These are phyloP conservation scores for Cutaneotrichosporon cyanovorans DNA, from an alignment of 1,284 basidiomycete species.

Conservation along the genomic window DNA sequence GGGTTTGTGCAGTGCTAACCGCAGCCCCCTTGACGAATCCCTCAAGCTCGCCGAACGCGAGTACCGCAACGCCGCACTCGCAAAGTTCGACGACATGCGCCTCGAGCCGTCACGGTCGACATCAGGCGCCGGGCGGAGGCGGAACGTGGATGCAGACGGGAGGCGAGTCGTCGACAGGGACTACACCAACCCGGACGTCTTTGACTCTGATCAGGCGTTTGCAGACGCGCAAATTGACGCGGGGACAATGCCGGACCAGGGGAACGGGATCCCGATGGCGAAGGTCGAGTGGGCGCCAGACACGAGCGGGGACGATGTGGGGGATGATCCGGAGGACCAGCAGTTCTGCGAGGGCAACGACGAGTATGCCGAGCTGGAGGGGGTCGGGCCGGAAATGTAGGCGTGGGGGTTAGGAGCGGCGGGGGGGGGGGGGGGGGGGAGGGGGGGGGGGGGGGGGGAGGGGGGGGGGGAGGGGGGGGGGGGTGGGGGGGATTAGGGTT, in stretches of 20 bases:
- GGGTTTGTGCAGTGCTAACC: slow-evolving; percentile 1
- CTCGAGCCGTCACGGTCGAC: not conserved
- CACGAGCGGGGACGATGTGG: slow-evolving; percentile 19
- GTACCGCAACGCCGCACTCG: slow-evolving; percentile 31
- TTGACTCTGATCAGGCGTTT: slow-evolving; percentile 17
- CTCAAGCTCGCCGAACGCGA: slow-evolving; percentile 32
- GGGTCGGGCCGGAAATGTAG: not conserved
- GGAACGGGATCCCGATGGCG: slow-evolving; percentile 21
- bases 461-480: not conserved
- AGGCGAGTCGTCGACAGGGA: not conserved
- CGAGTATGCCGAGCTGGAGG: slow-evolving; percentile 22
- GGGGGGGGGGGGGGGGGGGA: no score
- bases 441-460: not conserved
- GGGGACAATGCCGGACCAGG: slow-evolving; percentile 13
- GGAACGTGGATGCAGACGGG: slow-evolving; percentile 1
- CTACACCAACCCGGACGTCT: slow-evolving; percentile 14
- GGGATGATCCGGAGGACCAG: slow-evolving; percentile 24
- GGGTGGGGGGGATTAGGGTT: no score
- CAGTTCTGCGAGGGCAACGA: slow-evolving; percentile 32
- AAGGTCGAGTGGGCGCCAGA: slow-evolving; percentile 7
- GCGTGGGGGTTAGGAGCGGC: no score
- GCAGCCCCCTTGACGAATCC: slow-evolving; percentile 31
- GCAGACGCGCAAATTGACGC: slow-evolving; percentile 8
- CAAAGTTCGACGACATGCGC: slow-evolving; percentile 13
- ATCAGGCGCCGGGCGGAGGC: not conserved